Evolutionary conservation across 352 stramenopile species (phyloP).

Genomic region (Pythium monospermum): DNA sequence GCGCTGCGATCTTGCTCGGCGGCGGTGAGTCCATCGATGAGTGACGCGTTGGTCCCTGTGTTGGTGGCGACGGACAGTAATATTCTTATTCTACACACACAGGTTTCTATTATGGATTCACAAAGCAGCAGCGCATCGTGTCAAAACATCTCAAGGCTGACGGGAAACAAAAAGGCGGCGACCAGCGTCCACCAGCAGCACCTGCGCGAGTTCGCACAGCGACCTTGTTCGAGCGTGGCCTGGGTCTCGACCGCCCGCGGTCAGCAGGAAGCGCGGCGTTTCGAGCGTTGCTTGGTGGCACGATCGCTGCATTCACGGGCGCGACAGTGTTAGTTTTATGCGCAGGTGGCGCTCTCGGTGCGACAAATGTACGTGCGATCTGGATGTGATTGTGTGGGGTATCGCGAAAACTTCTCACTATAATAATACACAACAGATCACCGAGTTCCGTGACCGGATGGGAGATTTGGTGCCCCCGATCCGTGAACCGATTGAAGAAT

Average conservation of each 20-base stretch:
- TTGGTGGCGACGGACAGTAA: not conserved
- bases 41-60: not conserved
- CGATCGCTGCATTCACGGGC: constrained; percentile 35
- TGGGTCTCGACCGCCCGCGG: constrained; percentile 36
- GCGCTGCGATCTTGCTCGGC: constrained; percentile 34
- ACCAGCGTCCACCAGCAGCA: not conserved
- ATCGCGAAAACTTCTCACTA: constrained; percentile 1
- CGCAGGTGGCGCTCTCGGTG: constrained; percentile 27
- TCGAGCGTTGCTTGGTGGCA: constrained; percentile 46
- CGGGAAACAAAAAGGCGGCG: not conserved
- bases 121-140: constrained; percentile 32
- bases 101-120: constrained; percentile 66
- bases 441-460: constrained; percentile 37
- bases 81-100: not conserved
- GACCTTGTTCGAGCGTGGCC: constrained; percentile 34
- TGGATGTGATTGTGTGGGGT: not conserved
- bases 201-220: constrained; percentile 17
- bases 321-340: constrained; percentile 34
- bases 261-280: constrained; percentile 29
- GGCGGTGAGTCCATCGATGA: constrained; percentile 24
- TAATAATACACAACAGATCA: constrained; percentile 15
- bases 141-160: constrained; percentile 18
- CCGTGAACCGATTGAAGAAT: constrained; percentile 14
- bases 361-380: constrained; percentile 30
- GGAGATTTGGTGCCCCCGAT: constrained; percentile 25